Conservation (phyloP, 208 protist genomes). For the Naegleria gruberi region DNA sequence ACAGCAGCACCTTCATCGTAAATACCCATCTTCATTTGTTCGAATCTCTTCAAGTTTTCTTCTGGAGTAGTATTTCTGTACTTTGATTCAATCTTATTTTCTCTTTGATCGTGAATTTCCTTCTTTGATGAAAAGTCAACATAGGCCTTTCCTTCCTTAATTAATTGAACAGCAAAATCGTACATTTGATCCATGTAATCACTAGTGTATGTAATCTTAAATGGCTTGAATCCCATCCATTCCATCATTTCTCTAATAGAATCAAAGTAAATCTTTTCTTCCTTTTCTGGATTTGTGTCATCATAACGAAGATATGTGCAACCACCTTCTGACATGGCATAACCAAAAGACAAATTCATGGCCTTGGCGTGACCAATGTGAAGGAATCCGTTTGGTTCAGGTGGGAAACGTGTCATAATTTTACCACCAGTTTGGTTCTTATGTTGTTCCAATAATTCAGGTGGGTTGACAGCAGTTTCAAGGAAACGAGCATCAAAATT, state of each 20-base stretch:
- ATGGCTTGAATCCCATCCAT: conserved; percentile 79
- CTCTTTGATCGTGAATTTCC: conserved; percentile 82
- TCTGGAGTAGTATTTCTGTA: conserved; percentile 76
- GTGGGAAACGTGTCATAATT: conserved; percentile 73
- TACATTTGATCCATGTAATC: conserved; percentile 98
- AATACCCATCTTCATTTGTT: conserved; percentile 81
- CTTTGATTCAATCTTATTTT: conserved; percentile 58
- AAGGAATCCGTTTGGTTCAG: conserved; percentile 93
- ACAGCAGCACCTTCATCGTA: conserved; percentile 92
- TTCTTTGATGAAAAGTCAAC: conserved; percentile 90
- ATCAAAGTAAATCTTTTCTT: conserved; percentile 95
- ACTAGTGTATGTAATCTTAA: conserved; percentile 92
- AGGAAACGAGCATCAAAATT: conserved; percentile 16
- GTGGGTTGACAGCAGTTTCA: conserved; percentile 5
- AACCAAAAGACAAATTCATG: conserved; percentile 98
- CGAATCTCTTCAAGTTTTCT: conserved; percentile 79
- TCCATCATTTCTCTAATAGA: conserved; percentile 79
- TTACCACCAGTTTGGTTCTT: conserved; percentile 8
- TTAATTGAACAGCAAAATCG: conserved; percentile 92
- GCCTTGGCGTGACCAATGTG: conserved; percentile 99
- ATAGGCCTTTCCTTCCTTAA: conserved; percentile 93
- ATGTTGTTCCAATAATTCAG: conserved; percentile 17
- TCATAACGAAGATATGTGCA: conserved; percentile 95
- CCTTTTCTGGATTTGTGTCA: conserved; percentile 95
- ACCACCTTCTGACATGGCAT: conserved; percentile 76